Percentiles rank a stretch among this genome's conserved stretches.
These are phyloP conservation scores for Barbatosphaeria neglecta DNA, from an alignment of 495 filamentous ascomycete genomes.

Conservation along the genomic window DNA sequence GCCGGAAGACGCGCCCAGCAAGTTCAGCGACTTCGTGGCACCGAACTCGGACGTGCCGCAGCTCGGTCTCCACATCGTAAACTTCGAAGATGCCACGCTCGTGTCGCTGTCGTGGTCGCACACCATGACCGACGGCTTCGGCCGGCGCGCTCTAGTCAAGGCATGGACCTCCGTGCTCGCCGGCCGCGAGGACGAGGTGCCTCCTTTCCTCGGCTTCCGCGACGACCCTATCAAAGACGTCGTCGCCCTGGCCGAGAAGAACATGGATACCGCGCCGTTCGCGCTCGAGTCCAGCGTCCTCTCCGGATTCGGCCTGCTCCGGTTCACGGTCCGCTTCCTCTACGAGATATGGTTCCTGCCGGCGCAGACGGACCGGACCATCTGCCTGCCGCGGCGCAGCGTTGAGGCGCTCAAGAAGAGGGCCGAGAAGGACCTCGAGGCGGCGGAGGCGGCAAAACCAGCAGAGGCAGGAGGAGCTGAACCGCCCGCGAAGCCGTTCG, in stretches of 20 bases:
- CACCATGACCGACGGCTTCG: slow-evolving; percentile 35
- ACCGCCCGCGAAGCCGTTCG: slow-evolving; percentile 11
- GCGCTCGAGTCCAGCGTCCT: slow-evolving; percentile 12
- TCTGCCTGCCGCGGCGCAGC: slow-evolving; percentile 4
- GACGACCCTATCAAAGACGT: slow-evolving; percentile 19
- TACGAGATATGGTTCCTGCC: slow-evolving; percentile 14
- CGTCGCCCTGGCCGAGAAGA: background rate
- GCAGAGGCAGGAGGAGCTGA: background rate
- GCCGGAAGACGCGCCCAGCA: slow-evolving; percentile 9
- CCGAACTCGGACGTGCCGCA: slow-evolving; percentile 29
- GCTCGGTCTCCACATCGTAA: slow-evolving; percentile 34
- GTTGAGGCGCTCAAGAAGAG: slow-evolving; percentile 1
- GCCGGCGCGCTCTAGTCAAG: slow-evolving; percentile 19
- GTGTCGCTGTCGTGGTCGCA: slow-evolving; percentile 36
- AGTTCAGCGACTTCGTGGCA: slow-evolving; percentile 29
- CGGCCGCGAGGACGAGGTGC: slow-evolving; percentile 24
- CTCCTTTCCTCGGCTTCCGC: slow-evolving; percentile 16
- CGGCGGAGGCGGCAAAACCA: background rate
- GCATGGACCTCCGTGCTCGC: slow-evolving; percentile 27
- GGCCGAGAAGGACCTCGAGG: slow-evolving; percentile 6
- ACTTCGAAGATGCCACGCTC: slow-evolving; percentile 36
- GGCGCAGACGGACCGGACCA: background rate
- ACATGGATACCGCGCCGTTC: slow-evolving; percentile 7
- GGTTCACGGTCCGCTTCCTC: slow-evolving; percentile 16
- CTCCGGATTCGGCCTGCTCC: slow-evolving; percentile 9